Percentiles rank a stretch among this genome's conserved stretches.
Evolutionary conservation across 805 yeast species (phyloP).

Genomic region (Martiniozyma abietophila): DNA sequence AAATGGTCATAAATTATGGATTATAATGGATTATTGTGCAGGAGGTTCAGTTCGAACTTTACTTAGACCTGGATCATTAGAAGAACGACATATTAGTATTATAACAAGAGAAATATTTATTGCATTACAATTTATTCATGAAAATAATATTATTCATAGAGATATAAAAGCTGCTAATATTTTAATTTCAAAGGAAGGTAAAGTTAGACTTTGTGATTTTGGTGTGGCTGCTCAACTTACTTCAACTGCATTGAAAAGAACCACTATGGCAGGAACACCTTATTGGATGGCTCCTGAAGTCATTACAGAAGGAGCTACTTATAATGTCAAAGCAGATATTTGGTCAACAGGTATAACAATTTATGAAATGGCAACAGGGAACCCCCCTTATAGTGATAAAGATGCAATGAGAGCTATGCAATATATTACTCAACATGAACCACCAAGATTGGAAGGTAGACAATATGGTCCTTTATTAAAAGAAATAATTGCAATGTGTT

Average conservation of each 20-base stretch:
- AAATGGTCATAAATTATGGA: conserved; percentile 89
- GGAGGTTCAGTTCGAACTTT: conserved; percentile 91
- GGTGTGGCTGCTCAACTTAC: conserved; percentile 96
- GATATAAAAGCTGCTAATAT: conserved; percentile 97
- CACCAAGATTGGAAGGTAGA: conserved; percentile 90
- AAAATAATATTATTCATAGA: conserved; percentile 86
- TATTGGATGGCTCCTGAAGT: conserved; percentile 99
- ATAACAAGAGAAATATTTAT: conserved; percentile 71
- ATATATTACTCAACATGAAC: conserved; percentile 83
- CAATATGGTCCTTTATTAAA: conserved; percentile 68
- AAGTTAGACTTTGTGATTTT: conserved; percentile 88
- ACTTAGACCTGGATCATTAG: conserved; percentile 77
- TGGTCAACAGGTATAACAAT: conserved; percentile 96
- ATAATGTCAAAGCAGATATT: conserved; percentile 88
- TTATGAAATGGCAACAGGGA: conserved; percentile 92
- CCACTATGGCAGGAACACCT: conserved; percentile 93
- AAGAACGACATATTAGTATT: conserved; percentile 77
- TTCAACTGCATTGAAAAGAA: conserved; percentile 64
- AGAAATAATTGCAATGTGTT: conserved; percentile 82
- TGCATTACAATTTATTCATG: conserved; percentile 77
- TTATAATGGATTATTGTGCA: conserved; percentile 94
- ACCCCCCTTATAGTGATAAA: conserved; percentile 93
- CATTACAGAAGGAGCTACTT: conserved; percentile 78
- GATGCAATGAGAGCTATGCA: conserved; percentile 95
- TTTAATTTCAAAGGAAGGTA: conserved; percentile 72